Base-by-base conservation (phyloP, 1,284 basidiomycete species). In the Ceratobasidium sp. region DNA sequence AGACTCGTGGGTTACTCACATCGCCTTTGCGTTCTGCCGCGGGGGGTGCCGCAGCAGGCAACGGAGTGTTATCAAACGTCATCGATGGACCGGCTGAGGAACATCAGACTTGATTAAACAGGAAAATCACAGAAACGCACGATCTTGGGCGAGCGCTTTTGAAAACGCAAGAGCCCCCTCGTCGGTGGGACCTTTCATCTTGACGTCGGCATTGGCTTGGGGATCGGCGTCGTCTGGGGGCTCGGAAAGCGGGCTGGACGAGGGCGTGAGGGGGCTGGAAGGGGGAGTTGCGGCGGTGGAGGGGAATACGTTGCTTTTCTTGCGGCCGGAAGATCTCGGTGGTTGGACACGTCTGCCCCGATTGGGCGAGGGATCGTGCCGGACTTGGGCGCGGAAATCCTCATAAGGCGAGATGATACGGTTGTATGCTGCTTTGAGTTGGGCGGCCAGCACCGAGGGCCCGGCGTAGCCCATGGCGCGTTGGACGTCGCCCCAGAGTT, bases 361-460 rank as follows among this genome's bases (percentile, higher is more conserved):
- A 16, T 19, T 59, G 69, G 70, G 73, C 25, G 78, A 77, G 19
- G 87, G 83, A 29, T 85, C 86, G 73, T 84, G 87, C 73, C 87
- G 85, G 47, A 89, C 89, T 54, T 87, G 84, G 62, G 88, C 86
- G 69, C 88, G 88, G 77, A 94, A 98, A 75, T 90, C 86, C 76
- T 99, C 96, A 75, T 94, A 99, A 7, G 96, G 97, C 36, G 93
- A 82, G 72, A 99, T 91, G 76, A 99, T 91, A 68, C 89, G 87
- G 68, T 84, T 84, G 79, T 98, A 99, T 2, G 95, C 93, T 73
- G 87, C 88, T 79, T 92, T 94, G 77, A 98, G 85, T 75, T 94
- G 89, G 1, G 90, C 89, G 8, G 92, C 90, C 60, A 95, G 83
- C 53, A 90, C 90, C 16, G 90, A 89, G 47, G 91, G 86, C 41